Evolutionary conservation across 257 asterid species (phyloP), one percentile per base, ranked within the genome.

Genomic region (Ilex asprella): DNA sequence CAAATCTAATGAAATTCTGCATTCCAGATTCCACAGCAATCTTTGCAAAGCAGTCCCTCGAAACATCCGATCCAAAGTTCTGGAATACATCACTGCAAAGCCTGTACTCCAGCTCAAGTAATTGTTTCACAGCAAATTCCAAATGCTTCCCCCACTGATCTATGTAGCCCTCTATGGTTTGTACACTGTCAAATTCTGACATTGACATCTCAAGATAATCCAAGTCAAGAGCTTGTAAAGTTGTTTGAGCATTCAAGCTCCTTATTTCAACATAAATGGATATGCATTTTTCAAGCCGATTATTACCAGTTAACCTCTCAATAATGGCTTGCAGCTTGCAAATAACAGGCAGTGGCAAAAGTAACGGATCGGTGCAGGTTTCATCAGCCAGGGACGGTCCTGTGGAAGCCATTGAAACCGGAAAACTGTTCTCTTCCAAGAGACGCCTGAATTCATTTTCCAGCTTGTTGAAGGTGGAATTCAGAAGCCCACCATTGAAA

Each of bases 401-500:
- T 0, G 81, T 76, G 27, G 78, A 67, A 32, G 95, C 73, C 96
- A 85, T 81, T 6, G 95, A 89, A 76, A 85, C 70, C 0, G 95
- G 94, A 49, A 81, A 65, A 50, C 85, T 86, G 54, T 81, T 76
- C 53, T 88, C 92, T 0, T 74, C 55, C 70, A 91, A 62, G 5
- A 91, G 76, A 32, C 86, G 71, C 39, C 82, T 61, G 60, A 91
- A 88, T 73, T 88, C 95, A 12, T 70, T 82, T 67, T 88, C 95
- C 68, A 91, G 62, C 59, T 91, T 79, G 65, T 73, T 73, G 74
- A 88, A 71, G 0, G 98, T 84, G 58, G 63, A 82, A 69, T 79
- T 86, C n/a, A 86, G 88, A 30, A 91, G 75, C 29, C 92, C 94
- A 10, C 98, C 98, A 66, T 88, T 96, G 66, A 88, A 95, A 29